Conservation (phyloP, 495 filamentous ascomycete genomes). For the Aspergillus leporis region DNA sequence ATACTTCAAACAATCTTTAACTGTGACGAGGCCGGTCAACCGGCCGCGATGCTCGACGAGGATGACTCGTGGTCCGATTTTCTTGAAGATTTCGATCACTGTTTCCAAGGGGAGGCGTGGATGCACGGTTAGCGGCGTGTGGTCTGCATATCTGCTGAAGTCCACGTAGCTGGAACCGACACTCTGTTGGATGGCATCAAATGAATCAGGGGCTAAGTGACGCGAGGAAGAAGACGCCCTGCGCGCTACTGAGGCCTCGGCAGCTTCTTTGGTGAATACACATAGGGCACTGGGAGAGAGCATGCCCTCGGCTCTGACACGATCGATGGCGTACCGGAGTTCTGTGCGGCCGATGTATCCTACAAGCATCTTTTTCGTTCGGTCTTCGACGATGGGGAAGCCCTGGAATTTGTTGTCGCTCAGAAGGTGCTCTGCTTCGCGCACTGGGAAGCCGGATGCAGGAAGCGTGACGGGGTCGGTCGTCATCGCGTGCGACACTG, state of each 20-base stretch:
- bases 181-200: conserved; percentile 62
- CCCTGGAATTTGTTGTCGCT: conserved; percentile 86
- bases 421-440: conserved; percentile 72
- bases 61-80: conserved; percentile 93
- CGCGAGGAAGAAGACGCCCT: conserved; percentile 32
- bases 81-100: conserved; percentile 98
- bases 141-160: conserved; percentile 85
- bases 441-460: conserved; percentile 70
- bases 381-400: conserved; percentile 87
- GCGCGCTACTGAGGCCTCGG: conserved; percentile 37
- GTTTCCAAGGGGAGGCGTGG: conserved; percentile 92
- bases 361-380: conserved; percentile 66
- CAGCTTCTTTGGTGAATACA: conserved; percentile 71
- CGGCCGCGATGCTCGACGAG: conserved; percentile 87
- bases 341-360: conserved; percentile 97
- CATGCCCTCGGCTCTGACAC: conserved; percentile 74
- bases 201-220: conserved; percentile 55
- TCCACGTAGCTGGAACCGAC: conserved; percentile 64
- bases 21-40: conserved; percentile 82
- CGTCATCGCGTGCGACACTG: conserved; percentile 92
- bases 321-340: conserved; percentile 87
- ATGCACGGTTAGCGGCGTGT: conserved; percentile 88
- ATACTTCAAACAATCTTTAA: conserved; percentile 97
- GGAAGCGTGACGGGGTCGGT: conserved; percentile 72
- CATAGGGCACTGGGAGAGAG: conserved; percentile 70